Evolutionary conservation across 805 yeast species (phyloP).

Genomic region (Schwanniomyces polymorphus): DNA sequence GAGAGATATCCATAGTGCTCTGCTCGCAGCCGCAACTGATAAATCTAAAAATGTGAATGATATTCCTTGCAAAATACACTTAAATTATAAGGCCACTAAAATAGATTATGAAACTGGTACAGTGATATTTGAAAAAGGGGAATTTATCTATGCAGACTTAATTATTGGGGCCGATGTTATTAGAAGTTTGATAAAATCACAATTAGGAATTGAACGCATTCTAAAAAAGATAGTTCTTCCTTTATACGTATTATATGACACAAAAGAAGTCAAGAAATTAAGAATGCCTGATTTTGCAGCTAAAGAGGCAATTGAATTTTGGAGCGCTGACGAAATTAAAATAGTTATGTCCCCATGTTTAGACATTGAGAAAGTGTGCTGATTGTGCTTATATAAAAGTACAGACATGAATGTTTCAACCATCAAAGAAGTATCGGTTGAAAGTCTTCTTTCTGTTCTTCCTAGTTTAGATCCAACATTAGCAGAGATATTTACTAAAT

Average conservation of each 20-base stretch:
- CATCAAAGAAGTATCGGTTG: too few species aligned
- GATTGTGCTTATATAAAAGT: too few species aligned
- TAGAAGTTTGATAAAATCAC: slow-evolving; percentile 16
- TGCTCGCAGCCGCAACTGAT: slow-evolving; percentile 18
- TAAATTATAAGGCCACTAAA: slow-evolving; percentile 7
- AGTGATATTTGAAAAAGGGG: slow-evolving; percentile 19
- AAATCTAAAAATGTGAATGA: slow-evolving; percentile 18
- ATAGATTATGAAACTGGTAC: slow-evolving; percentile 18
- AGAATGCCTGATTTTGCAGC: slow-evolving; percentile 19
- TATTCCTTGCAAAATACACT: slow-evolving; percentile 15
- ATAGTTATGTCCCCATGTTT: slow-evolving; percentile 24
- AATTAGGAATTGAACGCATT: slow-evolving; percentile 16
- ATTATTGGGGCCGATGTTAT: slow-evolving; percentile 25
- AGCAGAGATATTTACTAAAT: slow-evolving; percentile 16
- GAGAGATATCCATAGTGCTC: neutral
- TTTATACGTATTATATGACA: slow-evolving; percentile 18
- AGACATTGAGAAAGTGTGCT: too few species aligned
- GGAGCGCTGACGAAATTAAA: slow-evolving; percentile 21
- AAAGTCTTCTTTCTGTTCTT: slow-evolving; percentile 14
- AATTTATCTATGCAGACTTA: slow-evolving; percentile 13
- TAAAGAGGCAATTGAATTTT: slow-evolving; percentile 23
- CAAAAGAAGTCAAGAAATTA: slow-evolving; percentile 12
- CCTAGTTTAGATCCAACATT: slow-evolving; percentile 18
- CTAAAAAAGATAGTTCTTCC: too few species aligned
- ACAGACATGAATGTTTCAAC: too few species aligned